These are phyloP conservation scores for Trapa bicornis DNA, from an alignment of 345 rosid genomes.

Conservation along the genomic window DNA sequence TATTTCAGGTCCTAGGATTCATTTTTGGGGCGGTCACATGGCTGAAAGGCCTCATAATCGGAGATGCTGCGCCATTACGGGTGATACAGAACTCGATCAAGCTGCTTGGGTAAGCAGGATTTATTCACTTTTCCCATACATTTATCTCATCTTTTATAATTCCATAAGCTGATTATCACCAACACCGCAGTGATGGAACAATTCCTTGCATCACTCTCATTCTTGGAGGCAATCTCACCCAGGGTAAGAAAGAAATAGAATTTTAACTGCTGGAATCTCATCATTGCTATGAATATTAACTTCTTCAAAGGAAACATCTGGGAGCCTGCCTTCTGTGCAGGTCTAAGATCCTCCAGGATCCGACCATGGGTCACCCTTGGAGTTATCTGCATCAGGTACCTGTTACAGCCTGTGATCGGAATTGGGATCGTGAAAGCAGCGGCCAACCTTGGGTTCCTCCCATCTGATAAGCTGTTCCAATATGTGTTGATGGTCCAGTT, in stretches of 20 bases:
- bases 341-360: slow-evolving; percentile 52
- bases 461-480: slow-evolving; percentile 59
- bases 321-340: slow-evolving; percentile 14
- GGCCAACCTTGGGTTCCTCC: slow-evolving; percentile 51
- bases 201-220: slow-evolving; percentile 87
- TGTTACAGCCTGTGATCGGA: slow-evolving; percentile 51
- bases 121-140: too few relatives aligned
- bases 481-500: slow-evolving; percentile 80
- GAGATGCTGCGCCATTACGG: slow-evolving; percentile 56
- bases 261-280: background rate
- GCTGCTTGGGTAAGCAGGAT: slow-evolving; percentile 57
- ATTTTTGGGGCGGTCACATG: slow-evolving; percentile 54
- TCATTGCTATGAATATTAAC: background rate
- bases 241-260: slow-evolving; percentile 30
- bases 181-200: slow-evolving; percentile 56
- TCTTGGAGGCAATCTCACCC: slow-evolving; percentile 81
- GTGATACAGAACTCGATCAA: slow-evolving; percentile 63
- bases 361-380: slow-evolving; percentile 38
- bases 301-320: too few relatives aligned
- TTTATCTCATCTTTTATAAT: background rate
- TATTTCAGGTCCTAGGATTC: slow-evolving; percentile 63
- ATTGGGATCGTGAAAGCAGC: slow-evolving; percentile 63
- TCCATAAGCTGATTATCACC: background rate
- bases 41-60: slow-evolving; percentile 66
- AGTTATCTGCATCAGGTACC: slow-evolving; percentile 54